Evolutionary conservation across 129 eudicot genomes (phyloP).

Genomic region (Apium graveolens): DNA sequence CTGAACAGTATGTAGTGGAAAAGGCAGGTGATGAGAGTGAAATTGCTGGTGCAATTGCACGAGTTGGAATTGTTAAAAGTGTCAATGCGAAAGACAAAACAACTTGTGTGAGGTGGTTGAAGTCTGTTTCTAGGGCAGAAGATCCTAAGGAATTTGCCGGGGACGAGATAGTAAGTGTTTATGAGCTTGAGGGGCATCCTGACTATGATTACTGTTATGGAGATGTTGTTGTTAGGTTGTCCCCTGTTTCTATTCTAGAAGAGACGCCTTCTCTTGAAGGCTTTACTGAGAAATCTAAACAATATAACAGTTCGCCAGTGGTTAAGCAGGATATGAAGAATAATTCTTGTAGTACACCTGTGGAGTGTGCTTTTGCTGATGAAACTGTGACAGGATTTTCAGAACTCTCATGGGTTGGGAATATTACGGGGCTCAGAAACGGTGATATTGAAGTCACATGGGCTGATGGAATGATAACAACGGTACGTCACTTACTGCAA

Average conservation of each 20-base stretch:
- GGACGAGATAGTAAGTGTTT: conserved; percentile 92
- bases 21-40: conserved; percentile 65
- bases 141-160: conserved; percentile 83
- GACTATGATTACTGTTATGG: conserved; percentile 99
- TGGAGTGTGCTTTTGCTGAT: conserved; percentile 21
- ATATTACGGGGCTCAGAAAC: conserved; percentile 84
- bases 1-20: conserved; percentile 93
- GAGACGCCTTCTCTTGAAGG: conserved; percentile 22
- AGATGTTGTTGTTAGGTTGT: conserved; percentile 88
- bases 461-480: conserved; percentile 99
- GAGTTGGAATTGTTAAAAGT: conserved; percentile 91
- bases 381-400: conserved; percentile 41
- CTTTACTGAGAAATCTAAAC: conserved; percentile 23
- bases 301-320: conserved; percentile 21
- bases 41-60: conserved; percentile 44
- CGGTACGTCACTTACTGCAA: conserved; percentile 31
- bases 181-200: conserved; percentile 97
- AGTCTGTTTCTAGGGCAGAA: conserved; percentile 69
- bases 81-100: conserved; percentile 94
- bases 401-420: conserved; percentile 98
- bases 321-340: conserved; percentile 18
- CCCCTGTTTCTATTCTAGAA: conserved; percentile 37
- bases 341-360: background rate
- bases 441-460: conserved; percentile 98
- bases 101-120: conserved; percentile 90